Conservation (phyloP, 768 basidiomycete species). For the Panellus pusillus region DNA sequence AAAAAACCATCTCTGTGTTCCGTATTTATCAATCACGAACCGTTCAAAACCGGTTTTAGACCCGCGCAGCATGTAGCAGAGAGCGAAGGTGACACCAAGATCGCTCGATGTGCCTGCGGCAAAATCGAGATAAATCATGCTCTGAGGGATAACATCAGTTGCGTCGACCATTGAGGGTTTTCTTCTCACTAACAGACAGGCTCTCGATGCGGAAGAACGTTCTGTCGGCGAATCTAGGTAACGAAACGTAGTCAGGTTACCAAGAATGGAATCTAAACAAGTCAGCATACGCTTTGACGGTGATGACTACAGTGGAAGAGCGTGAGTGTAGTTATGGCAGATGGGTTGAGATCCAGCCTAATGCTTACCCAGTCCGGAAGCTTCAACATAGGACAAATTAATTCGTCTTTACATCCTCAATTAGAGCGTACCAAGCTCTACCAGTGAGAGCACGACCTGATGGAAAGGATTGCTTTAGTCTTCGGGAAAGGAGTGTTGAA, state of each 20-base stretch:
- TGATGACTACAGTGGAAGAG: slow-evolving; percentile 41
- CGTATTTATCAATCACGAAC: slow-evolving; percentile 27
- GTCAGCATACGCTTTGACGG: slow-evolving; percentile 45
- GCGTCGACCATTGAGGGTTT: not conserved
- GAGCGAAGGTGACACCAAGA: slow-evolving; percentile 46
- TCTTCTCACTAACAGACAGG: not conserved
- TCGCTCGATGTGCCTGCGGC: slow-evolving; percentile 51
- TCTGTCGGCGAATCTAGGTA: slow-evolving; percentile 37
- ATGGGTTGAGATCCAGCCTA: not conserved
- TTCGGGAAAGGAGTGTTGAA: not conserved
- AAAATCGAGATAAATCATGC: slow-evolving; percentile 53
- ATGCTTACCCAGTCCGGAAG: slow-evolving; percentile 37
- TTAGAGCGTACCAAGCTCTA: slow-evolving; percentile 45
- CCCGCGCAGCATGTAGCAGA: slow-evolving; percentile 48
- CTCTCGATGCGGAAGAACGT: slow-evolving; percentile 35
- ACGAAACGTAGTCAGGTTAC: no score
- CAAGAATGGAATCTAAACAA: not conserved
- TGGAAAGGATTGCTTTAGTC: slow-evolving; percentile 24
- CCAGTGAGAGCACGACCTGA: slow-evolving; percentile 38
- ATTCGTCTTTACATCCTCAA: not conserved
- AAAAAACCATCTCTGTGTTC: not conserved
- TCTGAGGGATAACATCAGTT: slow-evolving; percentile 31
- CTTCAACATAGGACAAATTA: slow-evolving; percentile 23
- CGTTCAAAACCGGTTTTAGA: slow-evolving; percentile 53
- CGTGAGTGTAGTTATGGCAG: not conserved